phyloP scores from a whole-genome alignment of 176 grass and related monocot species.

The Carex cristatella region DNA sequence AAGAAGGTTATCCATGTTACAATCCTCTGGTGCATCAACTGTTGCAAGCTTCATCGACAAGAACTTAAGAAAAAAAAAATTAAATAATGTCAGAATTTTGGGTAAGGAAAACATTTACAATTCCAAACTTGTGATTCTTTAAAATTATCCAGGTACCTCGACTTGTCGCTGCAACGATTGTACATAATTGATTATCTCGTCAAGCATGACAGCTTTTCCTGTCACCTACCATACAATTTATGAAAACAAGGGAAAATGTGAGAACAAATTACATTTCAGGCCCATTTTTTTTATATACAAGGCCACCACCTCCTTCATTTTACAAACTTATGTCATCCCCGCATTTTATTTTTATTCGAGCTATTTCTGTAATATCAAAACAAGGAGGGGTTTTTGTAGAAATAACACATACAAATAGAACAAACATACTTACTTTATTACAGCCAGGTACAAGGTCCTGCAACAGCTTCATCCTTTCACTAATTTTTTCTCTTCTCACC shows the following conservation, averaged over 20 bases:
- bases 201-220: slow-evolving; percentile 70
- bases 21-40: slow-evolving; percentile 34
- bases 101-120: neutral
- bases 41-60: slow-evolving; percentile 68
- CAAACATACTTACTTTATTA: slow-evolving; percentile 50
- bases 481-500: slow-evolving; percentile 86
- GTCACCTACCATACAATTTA: slow-evolving; percentile 39
- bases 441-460: slow-evolving; percentile 80
- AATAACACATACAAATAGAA: neutral
- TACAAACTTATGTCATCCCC: neutral
- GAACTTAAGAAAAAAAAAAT: slow-evolving; percentile 28
- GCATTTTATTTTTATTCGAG: neutral
- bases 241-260: neutral
- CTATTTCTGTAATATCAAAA: neutral
- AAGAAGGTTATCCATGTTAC: slow-evolving; percentile 31
- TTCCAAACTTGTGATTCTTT: neutral
- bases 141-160: slow-evolving; percentile 26
- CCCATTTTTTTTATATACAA: neutral
- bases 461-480: slow-evolving; percentile 81
- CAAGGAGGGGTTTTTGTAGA: neutral
- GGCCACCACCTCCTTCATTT: neutral
- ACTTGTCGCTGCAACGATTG: slow-evolving; percentile 68
- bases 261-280: slow-evolving; percentile 12
- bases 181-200: slow-evolving; percentile 81
- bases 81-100: slow-evolving; percentile 11